Percentiles rank a stretch among this genome's conserved stretches.
These are phyloP conservation scores for Eleusine indica DNA, from an alignment of 176 grass and related monocot species.

Conservation along the genomic window DNA sequence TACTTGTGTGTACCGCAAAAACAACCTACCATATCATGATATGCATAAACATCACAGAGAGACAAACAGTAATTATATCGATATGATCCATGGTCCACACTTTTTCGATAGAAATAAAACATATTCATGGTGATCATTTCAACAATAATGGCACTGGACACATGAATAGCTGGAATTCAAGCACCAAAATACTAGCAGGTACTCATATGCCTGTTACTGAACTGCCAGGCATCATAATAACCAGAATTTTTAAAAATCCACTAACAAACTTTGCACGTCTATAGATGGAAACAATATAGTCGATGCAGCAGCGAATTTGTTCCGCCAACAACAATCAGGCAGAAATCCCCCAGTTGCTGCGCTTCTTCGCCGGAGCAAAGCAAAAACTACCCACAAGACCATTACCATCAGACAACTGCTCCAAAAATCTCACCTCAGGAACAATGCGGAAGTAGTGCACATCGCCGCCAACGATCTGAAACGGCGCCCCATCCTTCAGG, in stretches of 20 bases:
- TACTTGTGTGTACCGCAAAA: not conserved
- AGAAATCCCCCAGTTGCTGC: not conserved
- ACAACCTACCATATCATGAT: not conserved
- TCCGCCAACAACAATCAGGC: not conserved
- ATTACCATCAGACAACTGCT: not conserved
- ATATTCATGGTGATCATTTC: not conserved
- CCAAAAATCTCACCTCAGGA: slow-evolving; percentile 63
- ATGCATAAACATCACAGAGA: not conserved
- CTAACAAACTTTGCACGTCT: not conserved
- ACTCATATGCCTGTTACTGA: not conserved
- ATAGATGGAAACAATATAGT: not conserved
- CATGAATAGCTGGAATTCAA: not conserved
- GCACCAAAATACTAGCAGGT: not conserved
- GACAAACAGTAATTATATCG: not conserved
- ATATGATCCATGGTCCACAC: not conserved
- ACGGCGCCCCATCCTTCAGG: slow-evolving; percentile 67
- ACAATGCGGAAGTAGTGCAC: slow-evolving; percentile 93
- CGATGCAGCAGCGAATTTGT: not conserved
- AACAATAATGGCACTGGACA: not conserved
- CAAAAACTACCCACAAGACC: not conserved
- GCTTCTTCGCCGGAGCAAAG: not conserved
- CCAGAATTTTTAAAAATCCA: not conserved
- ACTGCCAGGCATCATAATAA: not conserved
- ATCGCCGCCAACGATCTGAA: slow-evolving; percentile 91
- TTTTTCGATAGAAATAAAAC: not conserved